Conservation (phyloP, 1,284 basidiomycete species). For the Malassezia obtusa region DNA sequence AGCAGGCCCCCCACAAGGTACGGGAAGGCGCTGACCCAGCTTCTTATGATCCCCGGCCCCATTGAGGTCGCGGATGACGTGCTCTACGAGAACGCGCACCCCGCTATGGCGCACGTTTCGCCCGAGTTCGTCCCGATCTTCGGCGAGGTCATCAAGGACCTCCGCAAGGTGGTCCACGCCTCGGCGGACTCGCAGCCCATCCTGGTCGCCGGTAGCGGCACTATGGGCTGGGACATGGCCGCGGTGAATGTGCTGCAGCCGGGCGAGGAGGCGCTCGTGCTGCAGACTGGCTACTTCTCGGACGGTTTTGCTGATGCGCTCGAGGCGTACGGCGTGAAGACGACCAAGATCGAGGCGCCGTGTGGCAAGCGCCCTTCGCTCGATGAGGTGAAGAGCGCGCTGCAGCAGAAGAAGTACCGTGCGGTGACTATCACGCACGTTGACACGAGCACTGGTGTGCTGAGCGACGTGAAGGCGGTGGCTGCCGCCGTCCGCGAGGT, state of each 20-base stretch:
- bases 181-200: slow-evolving; percentile 55
- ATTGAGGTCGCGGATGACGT: slow-evolving; percentile 73
- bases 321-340: slow-evolving; percentile 76
- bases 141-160: slow-evolving; percentile 79
- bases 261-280: slow-evolving; percentile 68
- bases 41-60: slow-evolving; percentile 62
- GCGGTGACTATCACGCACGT: slow-evolving; percentile 87
- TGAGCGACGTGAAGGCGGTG: slow-evolving; percentile 73
- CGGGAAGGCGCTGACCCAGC: too few relatives aligned
- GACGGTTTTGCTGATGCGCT: slow-evolving; percentile 46
- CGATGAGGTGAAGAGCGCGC: slow-evolving; percentile 60
- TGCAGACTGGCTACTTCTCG: slow-evolving; percentile 53
- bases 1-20: slow-evolving; percentile 16
- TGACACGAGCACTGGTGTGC: slow-evolving; percentile 57
- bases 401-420: slow-evolving; percentile 77
- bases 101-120: slow-evolving; percentile 62
- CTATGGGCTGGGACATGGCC: slow-evolving; percentile 67
- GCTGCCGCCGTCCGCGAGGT: slow-evolving; percentile 64
- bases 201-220: slow-evolving; percentile 85
- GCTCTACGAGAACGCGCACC: slow-evolving; percentile 42
- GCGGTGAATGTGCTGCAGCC: slow-evolving; percentile 64
- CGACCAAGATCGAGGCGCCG: slow-evolving; percentile 72
- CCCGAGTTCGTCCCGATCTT: slow-evolving; percentile 82
- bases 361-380: slow-evolving; percentile 66
- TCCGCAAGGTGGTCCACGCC: slow-evolving; percentile 57